Evolutionary conservation across 176 grass and related monocot species (phyloP), one percentile per base, ranked within the genome.

Genomic region (Olyra latifolia): DNA sequence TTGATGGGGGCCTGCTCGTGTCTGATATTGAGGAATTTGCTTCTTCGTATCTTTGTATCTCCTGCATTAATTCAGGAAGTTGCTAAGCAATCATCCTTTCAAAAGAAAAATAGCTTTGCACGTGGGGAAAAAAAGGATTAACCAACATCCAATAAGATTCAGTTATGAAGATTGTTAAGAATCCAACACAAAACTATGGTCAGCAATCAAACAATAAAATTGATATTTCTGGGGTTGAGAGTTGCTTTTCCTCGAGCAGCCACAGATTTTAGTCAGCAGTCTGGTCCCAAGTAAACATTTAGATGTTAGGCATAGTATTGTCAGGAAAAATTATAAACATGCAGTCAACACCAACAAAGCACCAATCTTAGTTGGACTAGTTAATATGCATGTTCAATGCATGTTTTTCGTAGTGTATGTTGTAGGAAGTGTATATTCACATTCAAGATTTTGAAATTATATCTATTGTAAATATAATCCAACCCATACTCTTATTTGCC

Each of bases 31-130:
- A 76, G 16, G 87, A 76, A 39, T 84, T 52, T 75, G 79, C 76
- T 91, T 90, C 97, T 86, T 99, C 88, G 16, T 62, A 89, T 88
- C 80, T 90, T 80, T 86, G 80, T 69, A 93, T 89, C 71, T 98
- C 96, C 96, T 95, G 84, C 82, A 82, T 69, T 54, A 43, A 83
- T 27, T 64, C 58, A 84, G 19, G 17, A 49, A 72, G 67, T 73
- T 82, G 82, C 23, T 14, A 70, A 71, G 0, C 27, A 72, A 58
- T 76, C 25, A 86, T 76, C 20, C 29, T 59, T 23, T 62, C 10
- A 15, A 41, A 27, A 4, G 1, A 80, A 44, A 80, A 68, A 16
- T 54, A 63, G 28, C 19, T 75, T 80, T 64, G 60, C 46, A 78
- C 12, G 4, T 35, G 32, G 32, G 32, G 32, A 35, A 1, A 47